Evolutionary conservation across 306 rosid species (phyloP).

Genomic region (Vigna reflexopilosa): DNA sequence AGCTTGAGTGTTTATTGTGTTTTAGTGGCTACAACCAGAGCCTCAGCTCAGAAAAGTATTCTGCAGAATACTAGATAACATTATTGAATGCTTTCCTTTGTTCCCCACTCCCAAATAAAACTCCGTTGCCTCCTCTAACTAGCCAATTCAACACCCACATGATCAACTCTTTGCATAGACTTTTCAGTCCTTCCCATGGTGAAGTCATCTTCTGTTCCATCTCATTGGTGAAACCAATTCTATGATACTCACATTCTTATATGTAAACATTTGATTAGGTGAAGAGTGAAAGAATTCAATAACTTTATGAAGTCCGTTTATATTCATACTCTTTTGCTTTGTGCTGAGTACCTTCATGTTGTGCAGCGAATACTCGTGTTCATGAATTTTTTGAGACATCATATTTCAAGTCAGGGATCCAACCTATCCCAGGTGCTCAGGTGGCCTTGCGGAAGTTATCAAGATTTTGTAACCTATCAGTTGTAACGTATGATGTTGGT

Average conservation of each 20-base stretch:
- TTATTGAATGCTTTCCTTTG: neutral
- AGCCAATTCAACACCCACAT: neutral
- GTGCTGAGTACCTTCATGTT: slow-evolving; percentile 9
- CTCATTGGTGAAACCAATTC: neutral
- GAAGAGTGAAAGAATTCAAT: slow-evolving; percentile 7
- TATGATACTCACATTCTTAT: neutral
- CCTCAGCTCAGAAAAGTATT: neutral
- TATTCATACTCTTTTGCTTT: neutral
- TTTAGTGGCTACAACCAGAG: neutral
- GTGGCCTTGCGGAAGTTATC: slow-evolving; percentile 70
- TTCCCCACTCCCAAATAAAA: neutral
- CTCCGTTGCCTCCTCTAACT: neutral
- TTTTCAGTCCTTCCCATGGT: neutral
- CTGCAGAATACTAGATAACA: neutral
- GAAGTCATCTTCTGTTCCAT: neutral
- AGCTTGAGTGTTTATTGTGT: too few relatives aligned
- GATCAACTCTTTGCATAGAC: too few relatives aligned
- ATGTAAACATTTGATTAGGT: neutral
- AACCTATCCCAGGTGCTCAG: slow-evolving; percentile 86
- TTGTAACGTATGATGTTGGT: slow-evolving; percentile 79
- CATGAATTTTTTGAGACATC: slow-evolving; percentile 89
- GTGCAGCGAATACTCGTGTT: slow-evolving; percentile 79
- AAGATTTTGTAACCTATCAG: slow-evolving; percentile 72
- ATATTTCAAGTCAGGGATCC: slow-evolving; percentile 84
- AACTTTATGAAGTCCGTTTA: neutral